Base-by-base conservation (phyloP, 129 eudicot species). In the Pittosporum tobira region DNA sequence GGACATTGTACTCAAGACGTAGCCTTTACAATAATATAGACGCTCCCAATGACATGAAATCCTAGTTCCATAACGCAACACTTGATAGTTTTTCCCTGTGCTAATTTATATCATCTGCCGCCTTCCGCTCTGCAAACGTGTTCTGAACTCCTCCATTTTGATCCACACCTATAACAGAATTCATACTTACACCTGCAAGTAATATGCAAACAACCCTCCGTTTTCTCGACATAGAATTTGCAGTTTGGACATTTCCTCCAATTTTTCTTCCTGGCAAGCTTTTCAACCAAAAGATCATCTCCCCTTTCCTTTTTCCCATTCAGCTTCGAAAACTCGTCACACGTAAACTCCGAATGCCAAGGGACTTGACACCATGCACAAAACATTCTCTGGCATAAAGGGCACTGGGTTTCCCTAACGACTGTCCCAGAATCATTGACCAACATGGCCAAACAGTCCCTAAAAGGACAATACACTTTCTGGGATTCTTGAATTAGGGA, bases 171-270 rank as follows among this genome's bases (percentile, higher is more conserved):
- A 73, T 81, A 81, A 68, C 88, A 81, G 36, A 81, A 81, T 59
- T 81, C 75, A 56, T 69, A 71, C 11, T 51, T 38, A 30, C 88
- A 81, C 60, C 80, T 73, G 48, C 88, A 81, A 40, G 83, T 81
- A 15, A 81, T 77, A 54, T 77, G 88, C 45, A 50, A 12, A 67
- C 88, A 81, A 5, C 83, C 83, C 38, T 81, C 75, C 10, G 59
- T 30, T 62, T 73, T 81, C 13, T 81, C 83, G 26, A 81, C 78
- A 51, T 57, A 70, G 26, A 70, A 62, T 58, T 77, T 81, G 52
- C 88, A 81, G 5, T 19, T 70, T 15, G 88, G 78, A 45, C 88
- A 81, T 55, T 59, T 77, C 73, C 30, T 72, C 88, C 88, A 81
- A 1, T 53, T 63, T 23, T 81, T 81, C 78, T 81, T 73, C 80